phyloP scores from a whole-genome alignment of 768 basidiomycete species.

The Naganishia vaughanmartiniae region DNA sequence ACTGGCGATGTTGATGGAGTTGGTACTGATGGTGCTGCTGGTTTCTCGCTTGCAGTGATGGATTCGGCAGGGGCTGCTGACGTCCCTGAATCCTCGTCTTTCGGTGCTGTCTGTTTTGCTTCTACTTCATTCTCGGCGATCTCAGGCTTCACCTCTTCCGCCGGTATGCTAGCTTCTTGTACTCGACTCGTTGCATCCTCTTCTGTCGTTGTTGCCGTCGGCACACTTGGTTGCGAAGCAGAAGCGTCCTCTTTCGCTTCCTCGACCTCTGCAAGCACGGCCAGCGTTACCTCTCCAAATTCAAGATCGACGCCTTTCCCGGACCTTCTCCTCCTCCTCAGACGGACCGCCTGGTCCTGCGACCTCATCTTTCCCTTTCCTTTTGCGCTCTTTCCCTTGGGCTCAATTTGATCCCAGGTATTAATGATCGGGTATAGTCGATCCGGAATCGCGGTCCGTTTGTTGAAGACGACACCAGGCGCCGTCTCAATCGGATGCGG shows the following conservation, averaged over 20 bases:
- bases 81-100: not conserved
- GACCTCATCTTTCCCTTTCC: conserved; percentile 33
- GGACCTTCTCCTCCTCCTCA: conserved; percentile 14
- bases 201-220: not conserved
- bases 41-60: not conserved
- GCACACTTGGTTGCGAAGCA: not conserved
- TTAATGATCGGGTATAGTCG: conserved; percentile 1
- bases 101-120: not conserved
- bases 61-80: not conserved
- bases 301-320: conserved; percentile 1
- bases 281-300: conserved; percentile 24
- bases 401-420: conserved; percentile 6
- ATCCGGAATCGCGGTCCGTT: not conserved
- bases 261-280: not conserved
- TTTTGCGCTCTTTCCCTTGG: conserved; percentile 17
- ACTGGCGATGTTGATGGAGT: conserved; percentile 24
- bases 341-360: conserved; percentile 28
- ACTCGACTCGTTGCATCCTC: not conserved
- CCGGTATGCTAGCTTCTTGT: too few species aligned
- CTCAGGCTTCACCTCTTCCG: not conserved
- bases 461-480: conserved; percentile 10
- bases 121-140: not conserved
- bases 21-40: not conserved
- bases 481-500: conserved; percentile 8
- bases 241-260: conserved; percentile 5